Conservation (phyloP, 1,284 basidiomycete species). For the Gomphus bonarii region DNA sequence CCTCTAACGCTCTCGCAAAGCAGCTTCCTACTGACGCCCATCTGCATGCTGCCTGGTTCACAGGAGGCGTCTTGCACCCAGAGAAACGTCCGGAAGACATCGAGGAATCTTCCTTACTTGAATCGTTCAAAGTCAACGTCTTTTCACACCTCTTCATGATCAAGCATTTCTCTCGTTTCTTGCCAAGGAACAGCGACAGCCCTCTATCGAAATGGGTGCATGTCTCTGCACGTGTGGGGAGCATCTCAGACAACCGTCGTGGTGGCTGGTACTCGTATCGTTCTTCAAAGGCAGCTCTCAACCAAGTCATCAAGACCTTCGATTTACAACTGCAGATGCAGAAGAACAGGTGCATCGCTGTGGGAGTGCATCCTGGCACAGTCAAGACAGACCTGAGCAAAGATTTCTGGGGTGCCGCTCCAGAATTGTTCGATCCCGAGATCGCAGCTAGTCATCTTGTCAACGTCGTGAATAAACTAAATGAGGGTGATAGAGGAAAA, state of each 20-base stretch:
- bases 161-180: slow-evolving; percentile 51
- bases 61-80: slow-evolving; percentile 44
- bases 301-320: slow-evolving; percentile 62
- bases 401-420: slow-evolving; percentile 28
- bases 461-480: slow-evolving; percentile 40
- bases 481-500: slow-evolving; percentile 43
- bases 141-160: slow-evolving; percentile 52
- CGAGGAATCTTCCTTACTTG: slow-evolving; percentile 30
- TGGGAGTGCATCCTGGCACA: slow-evolving; percentile 52
- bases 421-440: slow-evolving; percentile 49
- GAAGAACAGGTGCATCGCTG: slow-evolving; percentile 36
- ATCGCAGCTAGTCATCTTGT: slow-evolving; percentile 49
- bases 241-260: slow-evolving; percentile 48
- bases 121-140: slow-evolving; percentile 47
- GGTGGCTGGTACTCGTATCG: slow-evolving; percentile 72
- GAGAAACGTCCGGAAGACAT: slow-evolving; percentile 49
- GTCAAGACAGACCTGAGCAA: slow-evolving; percentile 51
- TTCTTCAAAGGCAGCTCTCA: slow-evolving; percentile 65
- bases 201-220: slow-evolving; percentile 46
- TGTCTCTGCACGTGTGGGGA: slow-evolving; percentile 52
- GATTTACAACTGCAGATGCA: slow-evolving; percentile 48
- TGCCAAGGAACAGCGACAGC: slow-evolving; percentile 18
- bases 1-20: slow-evolving; percentile 31
- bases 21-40: slow-evolving; percentile 27
- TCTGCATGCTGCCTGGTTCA: slow-evolving; percentile 45